Evolutionary conservation across 305 asterid species (phyloP).

Genomic region (Solanum hybrid): DNA sequence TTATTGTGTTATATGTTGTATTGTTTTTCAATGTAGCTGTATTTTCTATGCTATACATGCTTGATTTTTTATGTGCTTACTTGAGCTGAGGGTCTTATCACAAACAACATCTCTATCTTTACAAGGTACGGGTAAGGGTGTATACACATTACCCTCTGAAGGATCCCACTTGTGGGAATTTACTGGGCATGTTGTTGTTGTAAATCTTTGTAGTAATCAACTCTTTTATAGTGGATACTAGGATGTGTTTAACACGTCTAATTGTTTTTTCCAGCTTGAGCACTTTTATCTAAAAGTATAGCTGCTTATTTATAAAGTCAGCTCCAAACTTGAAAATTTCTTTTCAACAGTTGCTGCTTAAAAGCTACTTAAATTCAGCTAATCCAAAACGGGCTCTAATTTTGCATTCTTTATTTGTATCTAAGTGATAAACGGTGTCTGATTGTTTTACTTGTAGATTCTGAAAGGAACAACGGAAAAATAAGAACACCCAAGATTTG

Average conservation of each 20-base stretch:
- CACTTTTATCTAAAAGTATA: not conserved
- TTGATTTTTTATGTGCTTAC: not conserved
- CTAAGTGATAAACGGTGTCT: not conserved
- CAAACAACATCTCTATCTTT: not conserved
- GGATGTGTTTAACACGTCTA: not conserved
- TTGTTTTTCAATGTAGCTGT: not conserved
- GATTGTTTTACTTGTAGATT: not conserved
- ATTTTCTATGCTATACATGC: not conserved
- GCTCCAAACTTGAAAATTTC: not conserved
- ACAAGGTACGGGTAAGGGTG: not conserved
- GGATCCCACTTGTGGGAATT: not conserved
- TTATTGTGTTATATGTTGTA: not conserved
- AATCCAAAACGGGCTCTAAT: not conserved
- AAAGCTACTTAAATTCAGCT: not conserved
- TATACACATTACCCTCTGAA: not conserved
- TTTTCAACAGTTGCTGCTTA: not conserved
- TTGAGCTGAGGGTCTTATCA: not conserved
- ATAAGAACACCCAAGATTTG: slow-evolving; percentile 12
- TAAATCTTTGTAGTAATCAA: not conserved
- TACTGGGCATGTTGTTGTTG: not conserved
- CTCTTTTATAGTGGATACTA: not conserved
- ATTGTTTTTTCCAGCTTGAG: not conserved
- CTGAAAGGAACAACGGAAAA: not conserved
- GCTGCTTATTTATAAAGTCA: not conserved
- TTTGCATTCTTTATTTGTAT: not conserved